Conservation (phyloP, 495 filamentous ascomycete genomes). For the Hypoxylon fragiforme region DNA sequence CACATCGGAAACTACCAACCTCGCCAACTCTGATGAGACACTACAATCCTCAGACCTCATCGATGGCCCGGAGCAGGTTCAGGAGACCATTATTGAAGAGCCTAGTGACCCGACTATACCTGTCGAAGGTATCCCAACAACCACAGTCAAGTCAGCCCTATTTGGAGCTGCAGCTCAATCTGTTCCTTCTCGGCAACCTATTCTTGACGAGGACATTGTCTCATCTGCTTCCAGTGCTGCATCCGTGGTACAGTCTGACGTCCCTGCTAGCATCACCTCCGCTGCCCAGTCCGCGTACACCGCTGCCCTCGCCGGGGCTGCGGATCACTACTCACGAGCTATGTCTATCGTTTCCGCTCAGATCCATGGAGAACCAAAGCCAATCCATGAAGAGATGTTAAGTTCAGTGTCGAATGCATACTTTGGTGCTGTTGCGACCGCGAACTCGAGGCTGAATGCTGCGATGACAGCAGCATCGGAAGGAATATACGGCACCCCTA, state of each 20-base stretch:
- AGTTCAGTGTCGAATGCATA: constrained; percentile 70
- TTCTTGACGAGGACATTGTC: constrained; percentile 44
- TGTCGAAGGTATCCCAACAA: constrained; percentile 14
- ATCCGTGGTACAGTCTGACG: constrained; percentile 60
- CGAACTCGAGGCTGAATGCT: constrained; percentile 58
- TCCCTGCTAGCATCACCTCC: constrained; percentile 39
- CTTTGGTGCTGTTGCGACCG: constrained; percentile 64
- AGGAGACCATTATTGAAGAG: constrained; percentile 29
- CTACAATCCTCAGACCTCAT: constrained; percentile 15
- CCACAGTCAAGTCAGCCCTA: constrained; percentile 45
- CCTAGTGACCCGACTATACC: constrained; percentile 25
- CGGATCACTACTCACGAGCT: constrained; percentile 66
- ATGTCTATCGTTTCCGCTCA: constrained; percentile 66
- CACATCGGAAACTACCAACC: constrained; percentile 4
- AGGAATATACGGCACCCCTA: constrained; percentile 50
- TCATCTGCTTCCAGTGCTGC: constrained; percentile 64
- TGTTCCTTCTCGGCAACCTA: constrained; percentile 44
- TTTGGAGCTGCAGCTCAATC: constrained; percentile 51
- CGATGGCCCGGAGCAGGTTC: constrained; percentile 33
- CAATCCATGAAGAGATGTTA: constrained; percentile 64
- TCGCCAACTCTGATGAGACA: constrained; percentile 11
- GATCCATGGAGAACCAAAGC: constrained; percentile 65
- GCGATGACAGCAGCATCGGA: constrained; percentile 53
- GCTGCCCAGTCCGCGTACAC: constrained; percentile 63
- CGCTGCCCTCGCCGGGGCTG: constrained; percentile 61